Conservation (phyloP, 2,329 filamentous ascomycete genomes). For the Paraphoma sp. region DNA sequence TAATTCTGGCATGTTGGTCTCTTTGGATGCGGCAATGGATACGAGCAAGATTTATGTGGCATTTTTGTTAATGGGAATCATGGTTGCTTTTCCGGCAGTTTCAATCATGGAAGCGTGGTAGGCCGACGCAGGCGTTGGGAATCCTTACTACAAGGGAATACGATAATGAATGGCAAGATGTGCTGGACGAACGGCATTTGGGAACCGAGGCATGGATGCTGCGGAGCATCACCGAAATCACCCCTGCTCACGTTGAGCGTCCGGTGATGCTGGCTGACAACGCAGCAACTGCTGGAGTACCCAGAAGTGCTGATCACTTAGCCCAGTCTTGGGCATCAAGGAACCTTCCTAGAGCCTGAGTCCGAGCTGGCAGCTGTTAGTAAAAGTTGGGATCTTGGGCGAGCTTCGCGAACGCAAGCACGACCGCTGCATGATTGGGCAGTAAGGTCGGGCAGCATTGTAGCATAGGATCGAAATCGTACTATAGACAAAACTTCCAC, state of each 20-base stretch:
- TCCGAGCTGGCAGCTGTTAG: constrained; percentile 25
- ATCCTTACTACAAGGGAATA: constrained; percentile 18
- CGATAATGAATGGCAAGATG: constrained; percentile 35
- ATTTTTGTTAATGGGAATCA: constrained; percentile 20
- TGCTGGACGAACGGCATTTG: constrained; percentile 18
- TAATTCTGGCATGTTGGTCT: constrained; percentile 8
- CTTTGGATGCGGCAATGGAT: constrained; percentile 12
- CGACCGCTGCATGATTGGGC: constrained; percentile 19
- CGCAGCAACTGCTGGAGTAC: constrained; percentile 11
- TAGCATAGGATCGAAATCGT: constrained; percentile 22
- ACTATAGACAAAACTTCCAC: constrained; percentile 23
- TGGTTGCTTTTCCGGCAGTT: constrained; percentile 34
- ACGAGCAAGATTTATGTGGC: constrained; percentile 14
- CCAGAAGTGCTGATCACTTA: constrained; percentile 11
- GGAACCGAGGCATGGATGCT: constrained; percentile 22
- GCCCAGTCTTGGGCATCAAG: constrained; percentile 30
- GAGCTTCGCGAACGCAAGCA: constrained; percentile 4
- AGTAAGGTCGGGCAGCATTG: constrained; percentile 31
- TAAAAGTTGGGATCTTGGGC: constrained; percentile 20
- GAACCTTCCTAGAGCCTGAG: constrained; percentile 20
- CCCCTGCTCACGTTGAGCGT: constrained; percentile 15
- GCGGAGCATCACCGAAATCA: constrained; percentile 25
- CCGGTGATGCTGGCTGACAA: constrained; percentile 19
- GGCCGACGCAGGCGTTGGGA: constrained; percentile 43
- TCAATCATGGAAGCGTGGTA: constrained; percentile 27